Evolutionary conservation across 1,284 basidiomycete species (phyloP).

Genomic region (Flammula alnicola): DNA sequence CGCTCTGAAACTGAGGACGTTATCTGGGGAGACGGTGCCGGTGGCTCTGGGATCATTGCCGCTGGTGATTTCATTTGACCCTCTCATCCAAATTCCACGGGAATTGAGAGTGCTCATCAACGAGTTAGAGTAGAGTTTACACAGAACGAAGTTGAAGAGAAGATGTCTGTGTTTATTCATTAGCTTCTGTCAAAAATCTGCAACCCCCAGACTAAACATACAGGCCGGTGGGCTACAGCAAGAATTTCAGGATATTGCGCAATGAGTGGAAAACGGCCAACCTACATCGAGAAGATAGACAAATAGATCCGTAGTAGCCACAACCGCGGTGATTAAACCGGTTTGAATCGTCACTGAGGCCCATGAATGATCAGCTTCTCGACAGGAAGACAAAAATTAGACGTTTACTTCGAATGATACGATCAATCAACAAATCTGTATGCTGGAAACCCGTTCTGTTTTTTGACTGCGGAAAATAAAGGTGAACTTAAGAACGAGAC

Average conservation of each 20-base stretch:
- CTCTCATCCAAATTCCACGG: conserved; percentile 21
- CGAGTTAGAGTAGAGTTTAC: conserved; percentile 43
- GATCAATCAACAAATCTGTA: conserved; percentile 34
- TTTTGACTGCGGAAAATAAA: conserved; percentile 38
- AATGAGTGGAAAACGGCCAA: background rate
- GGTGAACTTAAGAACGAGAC: too few species aligned
- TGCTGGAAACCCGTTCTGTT: conserved; percentile 40
- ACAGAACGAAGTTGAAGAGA: conserved; percentile 45
- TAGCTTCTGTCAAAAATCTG: background rate
- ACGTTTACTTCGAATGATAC: conserved; percentile 47
- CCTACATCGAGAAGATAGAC: conserved; percentile 37
- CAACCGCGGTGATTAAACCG: conserved; percentile 33
- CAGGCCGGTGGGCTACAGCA: conserved; percentile 36
- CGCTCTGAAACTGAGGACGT: conserved; percentile 1
- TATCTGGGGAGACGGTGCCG: conserved; percentile 1
- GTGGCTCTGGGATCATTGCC: conserved; percentile 10
- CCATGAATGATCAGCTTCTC: conserved; percentile 1
- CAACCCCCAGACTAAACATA: conserved; percentile 15
- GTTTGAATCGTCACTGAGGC: conserved; percentile 21
- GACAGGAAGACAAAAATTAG: background rate
- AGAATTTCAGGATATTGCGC: conserved; percentile 18
- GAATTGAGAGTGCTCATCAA: conserved; percentile 28
- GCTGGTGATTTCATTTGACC: conserved; percentile 5
- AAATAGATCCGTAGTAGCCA: conserved; percentile 35
- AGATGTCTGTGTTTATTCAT: conserved; percentile 35